Base-by-base conservation (phyloP, 2,329 filamentous ascomycete species). In the Ascochyta pisi region DNA sequence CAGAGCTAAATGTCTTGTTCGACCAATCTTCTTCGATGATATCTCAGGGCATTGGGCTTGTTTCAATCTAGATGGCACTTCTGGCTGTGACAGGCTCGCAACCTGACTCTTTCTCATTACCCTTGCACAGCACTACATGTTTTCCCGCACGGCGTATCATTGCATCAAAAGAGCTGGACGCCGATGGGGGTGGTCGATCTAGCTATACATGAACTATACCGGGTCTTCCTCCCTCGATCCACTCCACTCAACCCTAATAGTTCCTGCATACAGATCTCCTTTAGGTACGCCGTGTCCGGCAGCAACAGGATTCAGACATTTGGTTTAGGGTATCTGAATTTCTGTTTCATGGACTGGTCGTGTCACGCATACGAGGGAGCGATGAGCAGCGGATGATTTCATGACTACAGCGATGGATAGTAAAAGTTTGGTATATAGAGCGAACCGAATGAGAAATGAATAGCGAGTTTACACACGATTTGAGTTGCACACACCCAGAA, bases 1-100 rank as follows among this genome's bases (percentile, higher is more conserved):
- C 76, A 78, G 66, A 78, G 76, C 61, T 78, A 73, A 70, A 67
- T 50, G 55, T 53, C 49, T 63, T 43, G 34, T 51, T 49, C 48
- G 58, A 59, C 57, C 50, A 56, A 65, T 57, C 54, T 63, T 56
- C 56, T 61, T 64, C 59, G 60, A 61, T 62, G 54, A 57, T 48
- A 50, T 51, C 44, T 57, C 48, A 57, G 56, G 58, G 46, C 46
- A 64, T 62, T 61, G 60, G 61, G 61, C 56, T 64, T 62, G 61
- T 66, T 59, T 61, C 64, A 60, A 70, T 69, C 64, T 69, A 66
- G 67, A 73, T 68, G 66, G 64, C 61, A 34, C 23, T 54, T 44
- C 53, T 56, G 47, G 47, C 53, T 56, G 53, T 56, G 53, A 51
- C 47, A 51, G 47, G 53, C 38, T 58, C 58, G 50, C 39, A 52